phyloP scores from a whole-genome alignment of 768 basidiomycete species.

The Galerina sulciceps region DNA sequence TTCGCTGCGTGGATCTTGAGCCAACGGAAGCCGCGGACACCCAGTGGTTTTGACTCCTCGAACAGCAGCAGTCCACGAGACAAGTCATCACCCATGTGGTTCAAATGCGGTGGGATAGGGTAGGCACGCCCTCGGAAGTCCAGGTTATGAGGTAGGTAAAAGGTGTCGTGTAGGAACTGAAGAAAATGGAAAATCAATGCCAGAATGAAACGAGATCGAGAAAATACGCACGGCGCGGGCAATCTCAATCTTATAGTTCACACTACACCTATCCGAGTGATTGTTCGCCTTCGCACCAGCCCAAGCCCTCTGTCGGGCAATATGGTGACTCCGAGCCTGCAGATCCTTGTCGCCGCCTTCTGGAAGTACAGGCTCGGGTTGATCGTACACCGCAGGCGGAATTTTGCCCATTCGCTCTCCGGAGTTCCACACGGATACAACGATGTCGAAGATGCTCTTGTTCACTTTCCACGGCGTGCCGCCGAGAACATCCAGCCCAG shows the following conservation, averaged over 20 bases:
- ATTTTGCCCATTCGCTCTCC: slow-evolving; percentile 84
- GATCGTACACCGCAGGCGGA: slow-evolving; percentile 72
- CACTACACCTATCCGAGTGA: slow-evolving; percentile 89
- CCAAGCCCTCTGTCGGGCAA: slow-evolving; percentile 58
- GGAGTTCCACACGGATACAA: slow-evolving; percentile 84
- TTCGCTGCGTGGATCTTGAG: slow-evolving; percentile 95
- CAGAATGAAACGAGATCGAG: neutral
- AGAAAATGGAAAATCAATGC: neutral
- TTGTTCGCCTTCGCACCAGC: slow-evolving; percentile 71
- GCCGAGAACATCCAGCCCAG: slow-evolving; percentile 88
- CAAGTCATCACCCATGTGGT: slow-evolving; percentile 94
- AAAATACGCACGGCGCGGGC: slow-evolving; percentile 74
- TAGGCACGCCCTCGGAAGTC: slow-evolving; percentile 98
- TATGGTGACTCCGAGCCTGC: slow-evolving; percentile 56
- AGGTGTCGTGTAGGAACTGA: slow-evolving; percentile 84
- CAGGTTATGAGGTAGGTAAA: slow-evolving; percentile 95
- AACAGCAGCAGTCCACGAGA: slow-evolving; percentile 87
- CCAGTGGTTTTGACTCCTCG: slow-evolving; percentile 77
- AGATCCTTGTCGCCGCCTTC: slow-evolving; percentile 49
- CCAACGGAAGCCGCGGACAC: slow-evolving; percentile 87
- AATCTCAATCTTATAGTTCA: slow-evolving; percentile 98
- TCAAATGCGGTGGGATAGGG: slow-evolving; percentile 93
- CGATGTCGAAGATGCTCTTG: slow-evolving; percentile 72
- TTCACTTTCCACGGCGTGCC: slow-evolving; percentile 92
- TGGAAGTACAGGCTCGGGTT: slow-evolving; percentile 64